Base-by-base conservation (phyloP, 1,139 yeast genomes). In the Magnusiomyces ingens region DNA sequence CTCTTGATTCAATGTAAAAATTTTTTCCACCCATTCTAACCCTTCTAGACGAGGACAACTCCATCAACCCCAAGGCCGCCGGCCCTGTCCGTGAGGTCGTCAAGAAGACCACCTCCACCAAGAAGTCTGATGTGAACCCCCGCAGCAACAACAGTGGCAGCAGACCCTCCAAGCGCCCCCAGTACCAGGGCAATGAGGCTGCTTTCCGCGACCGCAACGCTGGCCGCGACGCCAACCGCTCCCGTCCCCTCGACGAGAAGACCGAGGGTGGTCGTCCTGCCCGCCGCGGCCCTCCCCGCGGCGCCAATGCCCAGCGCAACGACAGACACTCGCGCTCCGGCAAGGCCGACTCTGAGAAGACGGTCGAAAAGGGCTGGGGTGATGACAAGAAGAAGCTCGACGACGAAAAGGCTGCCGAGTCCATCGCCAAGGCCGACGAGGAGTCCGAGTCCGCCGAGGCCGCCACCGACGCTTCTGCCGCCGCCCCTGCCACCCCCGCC, bases 41-140 rank as follows among this genome's bases (percentile, higher is more conserved):
- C 22, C 18, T 19, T 51, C 26, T 52, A 55, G 70, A 82, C 67
- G 84, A 89, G 82, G 87, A 80, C 73, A 53, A 59, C 36, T 49
- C 58, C 42, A 52, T 58, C 51, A 52, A 45, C 45, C 69, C 70
- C 60, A 65, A 72, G 54, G 64, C 68, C 44, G 65, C 75, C 58
- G 68, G 72, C 59, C 76, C 82, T 59, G 77, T 82, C 70, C 84
- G 75, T 76, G 95, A 87, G 74, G 75, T 87, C 62, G 94, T 87
- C 71, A 90, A 84, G 80, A 80, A 83, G 77, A 73, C 74, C 73
- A 84, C 95, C 63, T 82, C 95, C 60, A 84, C 95, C 69, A 89
- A 87, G 82, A 91, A 91, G 81, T 71, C 83, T 57, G 97, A 90
- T 71, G 83, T 76, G 62, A 82, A 95, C 60, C 95, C 96, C 66